Conservation (phyloP, 2,329 filamentous ascomycete genomes). For the Monosporascus ibericus region DNA sequence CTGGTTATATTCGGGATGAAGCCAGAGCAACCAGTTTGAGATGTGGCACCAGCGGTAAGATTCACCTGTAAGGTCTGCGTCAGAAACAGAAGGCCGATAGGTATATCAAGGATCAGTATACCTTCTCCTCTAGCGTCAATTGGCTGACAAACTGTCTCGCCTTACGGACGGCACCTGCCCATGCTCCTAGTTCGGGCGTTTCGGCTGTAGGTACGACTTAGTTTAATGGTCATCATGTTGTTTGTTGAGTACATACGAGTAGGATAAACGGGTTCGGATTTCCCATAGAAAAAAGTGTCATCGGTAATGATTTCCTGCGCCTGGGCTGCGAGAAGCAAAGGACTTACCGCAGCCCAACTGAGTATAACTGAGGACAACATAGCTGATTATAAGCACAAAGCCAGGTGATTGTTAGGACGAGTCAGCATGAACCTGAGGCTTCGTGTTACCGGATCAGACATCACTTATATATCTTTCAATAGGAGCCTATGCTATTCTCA, state of each 20-base stretch:
- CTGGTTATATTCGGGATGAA: slow-evolving; percentile 10
- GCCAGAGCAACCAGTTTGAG: slow-evolving; percentile 9
- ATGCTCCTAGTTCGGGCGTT: slow-evolving; percentile 22
- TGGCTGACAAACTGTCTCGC: slow-evolving; percentile 57
- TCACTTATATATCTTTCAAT: neutral
- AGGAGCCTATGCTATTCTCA: neutral
- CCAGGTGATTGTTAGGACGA: too few relatives aligned
- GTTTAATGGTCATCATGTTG: neutral
- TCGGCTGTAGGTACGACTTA: slow-evolving; percentile 1
- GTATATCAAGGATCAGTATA: neutral
- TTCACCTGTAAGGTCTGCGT: slow-evolving; percentile 3
- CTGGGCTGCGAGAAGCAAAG: neutral
- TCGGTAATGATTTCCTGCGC: slow-evolving; percentile 2
- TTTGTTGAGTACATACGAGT: slow-evolving; percentile 4
- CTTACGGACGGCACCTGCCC: slow-evolving; percentile 54
- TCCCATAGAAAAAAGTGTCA: slow-evolving; percentile 12
- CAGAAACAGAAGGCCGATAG: neutral
- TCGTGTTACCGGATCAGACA: neutral
- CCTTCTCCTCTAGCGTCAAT: slow-evolving; percentile 59
- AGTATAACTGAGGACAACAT: neutral
- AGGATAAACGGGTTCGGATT: slow-evolving; percentile 12
- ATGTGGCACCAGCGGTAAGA: slow-evolving; percentile 7
- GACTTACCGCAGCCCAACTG: neutral
- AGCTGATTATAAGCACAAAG: neutral
- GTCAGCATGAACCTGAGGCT: neutral